Evolutionary conservation across 2,329 filamentous ascomycete genomes (phyloP), one percentile per base, ranked within the genome.

Genomic region (Aspergillus oerlinghausenensis): DNA sequence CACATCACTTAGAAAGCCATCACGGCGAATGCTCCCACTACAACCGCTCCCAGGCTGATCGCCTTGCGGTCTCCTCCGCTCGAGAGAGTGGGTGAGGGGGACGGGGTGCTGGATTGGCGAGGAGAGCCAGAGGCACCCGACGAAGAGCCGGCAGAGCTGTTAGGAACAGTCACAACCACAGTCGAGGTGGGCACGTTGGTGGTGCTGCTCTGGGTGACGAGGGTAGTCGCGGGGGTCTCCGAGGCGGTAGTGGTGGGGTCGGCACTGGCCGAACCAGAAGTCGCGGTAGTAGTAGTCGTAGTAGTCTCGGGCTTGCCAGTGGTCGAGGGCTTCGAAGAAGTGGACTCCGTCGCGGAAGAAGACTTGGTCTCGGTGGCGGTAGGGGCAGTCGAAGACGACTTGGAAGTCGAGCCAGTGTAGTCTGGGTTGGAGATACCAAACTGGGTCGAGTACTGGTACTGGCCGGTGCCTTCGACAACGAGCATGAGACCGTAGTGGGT

Each of bases 401-500:
- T 49, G 9, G 62, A 60, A 50, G 55, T 50, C 25, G 66, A 55
- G 32, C 56, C 45, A 51, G 19, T 54, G 45, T 59, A 59, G 40
- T 59, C 55, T 28, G 66, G 54, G 62, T 72, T 72, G 53, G 67
- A 54, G 74, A 87, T 78, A 65, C 84, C 84, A 75, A 86, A 86
- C 71, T 86, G 83, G 57, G 81, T 82, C 48, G 80, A 81, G 73
- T 79, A 84, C 70, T 87, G 84, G 79, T 83, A 87, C 67, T 81
- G 73, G 68, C 84, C 82, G 60, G 77, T 82, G 52, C 76, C 75
- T 66, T 85, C 81, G 63, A 82, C 82, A 63, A 87, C 82, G 65
- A 88, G 73, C 70, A 85, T 78, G 67, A 87, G 75, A 59, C 84
- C 84, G 73, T 86, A 87, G 72, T 77, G 80, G 64, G 76, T 78